Base-by-base conservation (phyloP, 164 flowering plant genomes). In the Cinnamomum chago region DNA sequence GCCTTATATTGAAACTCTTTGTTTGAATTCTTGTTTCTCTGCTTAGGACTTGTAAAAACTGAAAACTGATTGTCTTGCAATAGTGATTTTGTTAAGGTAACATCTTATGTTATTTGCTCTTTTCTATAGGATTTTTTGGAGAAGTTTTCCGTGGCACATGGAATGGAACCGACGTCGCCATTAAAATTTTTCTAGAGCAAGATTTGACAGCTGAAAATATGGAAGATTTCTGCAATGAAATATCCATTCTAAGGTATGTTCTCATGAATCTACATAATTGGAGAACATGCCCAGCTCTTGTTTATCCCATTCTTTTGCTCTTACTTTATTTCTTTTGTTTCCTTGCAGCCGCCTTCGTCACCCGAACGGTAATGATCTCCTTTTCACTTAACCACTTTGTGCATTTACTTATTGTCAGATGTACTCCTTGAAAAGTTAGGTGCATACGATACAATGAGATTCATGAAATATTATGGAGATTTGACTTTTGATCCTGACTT, bases 131-230 rank as follows among this genome's bases (percentile, higher is more conserved):
- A 24, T 96, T 89, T 75, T 96, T 92, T 79, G 99, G 98, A 68
- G 99, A 96, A 85, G 99, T 96, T 73, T 93, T 95, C 70, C 97
- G 94, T 79, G 99, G 99, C 18, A 83, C 87, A 28, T 95, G 99
- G 99, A 96, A 96, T 85, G 99, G 99, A 70, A 94, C 99, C 12
- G 97, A 96, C 68, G 99, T 96, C 78, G 97, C 99, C 27, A 89
- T 96, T 64, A 96, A 96, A 82, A 88, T 92, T 71, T 96, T 94
- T 68, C 79, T 96, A 30, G 98, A 96, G 90, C 99, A 96, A 82
- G 99, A 96, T 84, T 81, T 94, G 79, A 94, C 95, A 62, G 86
- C 95, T 76, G 99, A 95, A 81, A 93, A 93, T 75, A 92, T 95
- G 92, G 97, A 92, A 78, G 98, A 96, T 66, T 96, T 96, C 81